Evolutionary conservation across 2,329 filamentous ascomycete species (phyloP).

Genomic region (Setomelanomma holmii): DNA sequence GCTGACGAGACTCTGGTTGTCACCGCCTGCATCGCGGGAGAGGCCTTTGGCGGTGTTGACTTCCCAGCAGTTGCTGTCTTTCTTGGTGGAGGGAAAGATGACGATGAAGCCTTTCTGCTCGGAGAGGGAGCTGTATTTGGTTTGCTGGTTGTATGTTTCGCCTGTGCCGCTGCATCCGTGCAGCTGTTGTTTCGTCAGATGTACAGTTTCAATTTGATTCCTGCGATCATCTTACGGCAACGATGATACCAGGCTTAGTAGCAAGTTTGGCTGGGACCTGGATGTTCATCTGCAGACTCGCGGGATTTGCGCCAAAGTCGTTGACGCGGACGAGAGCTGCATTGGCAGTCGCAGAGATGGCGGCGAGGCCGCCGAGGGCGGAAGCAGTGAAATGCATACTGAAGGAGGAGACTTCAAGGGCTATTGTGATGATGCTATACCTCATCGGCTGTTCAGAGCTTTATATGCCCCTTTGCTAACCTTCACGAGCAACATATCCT

Average conservation of each 20-base stretch:
- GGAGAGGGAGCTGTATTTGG: constrained; percentile 50
- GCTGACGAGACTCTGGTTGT: constrained; percentile 62
- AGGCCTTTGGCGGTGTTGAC: constrained; percentile 62
- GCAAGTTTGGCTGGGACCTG: constrained; percentile 54
- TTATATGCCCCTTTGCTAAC: not conserved
- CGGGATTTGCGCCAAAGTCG: constrained; percentile 52
- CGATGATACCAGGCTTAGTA: constrained; percentile 59
- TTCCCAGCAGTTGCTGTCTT: constrained; percentile 64
- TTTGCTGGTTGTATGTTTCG: constrained; percentile 28
- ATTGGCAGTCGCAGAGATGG: not conserved
- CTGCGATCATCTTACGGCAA: constrained; percentile 57
- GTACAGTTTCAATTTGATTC: not conserved
- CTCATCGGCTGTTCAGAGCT: not conserved
- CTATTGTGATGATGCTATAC: not conserved
- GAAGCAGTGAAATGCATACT: not conserved
- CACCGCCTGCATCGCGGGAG: constrained; percentile 63
- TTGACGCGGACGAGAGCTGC: constrained; percentile 33
- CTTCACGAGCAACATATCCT: not conserved
- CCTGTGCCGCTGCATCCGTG: constrained; percentile 48
- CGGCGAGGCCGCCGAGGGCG: not conserved
- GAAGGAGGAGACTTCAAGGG: not conserved
- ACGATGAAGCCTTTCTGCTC: constrained; percentile 65
- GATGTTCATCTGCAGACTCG: constrained; percentile 61
- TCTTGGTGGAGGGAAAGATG: constrained; percentile 63
- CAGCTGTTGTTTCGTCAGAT: constrained; percentile 17